Evolutionary conservation across 441 rosid genomes (phyloP).

Genomic region (Metrosideros polymorpha): DNA sequence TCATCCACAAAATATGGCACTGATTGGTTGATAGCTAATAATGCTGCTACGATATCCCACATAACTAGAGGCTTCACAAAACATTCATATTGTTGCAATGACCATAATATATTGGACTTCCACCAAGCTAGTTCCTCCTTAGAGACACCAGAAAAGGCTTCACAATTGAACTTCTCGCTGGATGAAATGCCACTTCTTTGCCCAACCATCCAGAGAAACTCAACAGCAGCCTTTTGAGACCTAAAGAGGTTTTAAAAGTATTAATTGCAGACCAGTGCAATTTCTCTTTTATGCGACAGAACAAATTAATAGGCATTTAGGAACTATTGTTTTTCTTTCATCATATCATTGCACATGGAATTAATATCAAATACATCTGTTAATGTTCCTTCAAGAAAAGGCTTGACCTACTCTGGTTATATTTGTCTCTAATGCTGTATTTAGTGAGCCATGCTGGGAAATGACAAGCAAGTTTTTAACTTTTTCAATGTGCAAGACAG

Average conservation of each 20-base stretch:
- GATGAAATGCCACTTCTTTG: conserved; percentile 32
- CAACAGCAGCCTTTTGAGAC: conserved; percentile 80
- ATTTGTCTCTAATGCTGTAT: not conserved
- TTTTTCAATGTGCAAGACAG: not conserved
- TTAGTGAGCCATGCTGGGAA: not conserved
- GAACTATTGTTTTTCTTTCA: not conserved
- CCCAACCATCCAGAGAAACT: conserved; percentile 89
- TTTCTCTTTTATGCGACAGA: not conserved
- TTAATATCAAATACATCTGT: not conserved
- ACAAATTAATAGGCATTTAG: not conserved
- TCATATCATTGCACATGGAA: not conserved
- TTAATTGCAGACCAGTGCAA: not conserved
- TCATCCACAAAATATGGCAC: conserved; percentile 50
- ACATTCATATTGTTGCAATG: conserved; percentile 46
- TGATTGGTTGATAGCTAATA: conserved; percentile 56
- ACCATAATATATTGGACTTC: conserved; percentile 68
- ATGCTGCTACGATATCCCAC: conserved; percentile 75
- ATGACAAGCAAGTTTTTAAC: not conserved
- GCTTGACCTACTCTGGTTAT: not conserved
- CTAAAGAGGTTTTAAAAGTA: conserved; percentile 23
- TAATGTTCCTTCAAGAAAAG: not conserved
- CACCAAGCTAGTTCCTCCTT: conserved; percentile 45
- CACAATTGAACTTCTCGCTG: conserved; percentile 18
- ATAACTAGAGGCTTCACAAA: conserved; percentile 47
- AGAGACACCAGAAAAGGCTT: conserved; percentile 39